Base-by-base conservation (phyloP, 306 rosid species). In the Carpinus fangiana region DNA sequence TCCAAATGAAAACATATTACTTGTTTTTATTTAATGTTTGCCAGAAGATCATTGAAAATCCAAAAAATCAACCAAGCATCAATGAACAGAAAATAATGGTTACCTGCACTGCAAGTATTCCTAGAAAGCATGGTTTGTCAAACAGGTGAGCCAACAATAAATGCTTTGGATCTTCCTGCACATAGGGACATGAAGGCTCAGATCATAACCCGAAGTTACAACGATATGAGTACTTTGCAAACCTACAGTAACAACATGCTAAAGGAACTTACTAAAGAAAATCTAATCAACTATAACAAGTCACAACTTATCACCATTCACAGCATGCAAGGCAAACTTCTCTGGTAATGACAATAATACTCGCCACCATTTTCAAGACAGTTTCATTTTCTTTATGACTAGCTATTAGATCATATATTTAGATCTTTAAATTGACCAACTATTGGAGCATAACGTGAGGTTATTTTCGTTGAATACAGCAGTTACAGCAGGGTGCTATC, bases 41-140 rank as follows among this genome's bases (percentile, higher is more conserved):
- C 66, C 34, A 59, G 9, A 41, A 36, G n/a, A 60, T 36, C 70
- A 6, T 4, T 41, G 45, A 41, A 41, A 41, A 41, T 41, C 45
- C 53, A 17, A 73, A 41, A 70, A 46, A 46, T 62, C 4, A 26
- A 26, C 56, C 38, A 14, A 67, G 23, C 77, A 9, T 31, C 23
- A 73, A 13, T 38, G 46, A 52, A 74, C 36, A 16, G 16, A 75
- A 78, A 69, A 52, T 13, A 48, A 54, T 41, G 79, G 47, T 56
- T 87, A 93, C 98, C 93, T 93, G 85, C 23, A 93, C 84, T 41
- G 98, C 97, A 79, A 93, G 95, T 76, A 89, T 2, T 65, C 98
- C 98, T 50, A 91, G 81, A 83, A 93, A 93, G 85, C 97, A 93
- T 4, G 98, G 98, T 73, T 93, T 93, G 85, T 91, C 97, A 47